These are phyloP conservation scores for Backusella westeae DNA, from an alignment of 192 early-diverging fungal genomes.

Conservation along the genomic window DNA sequence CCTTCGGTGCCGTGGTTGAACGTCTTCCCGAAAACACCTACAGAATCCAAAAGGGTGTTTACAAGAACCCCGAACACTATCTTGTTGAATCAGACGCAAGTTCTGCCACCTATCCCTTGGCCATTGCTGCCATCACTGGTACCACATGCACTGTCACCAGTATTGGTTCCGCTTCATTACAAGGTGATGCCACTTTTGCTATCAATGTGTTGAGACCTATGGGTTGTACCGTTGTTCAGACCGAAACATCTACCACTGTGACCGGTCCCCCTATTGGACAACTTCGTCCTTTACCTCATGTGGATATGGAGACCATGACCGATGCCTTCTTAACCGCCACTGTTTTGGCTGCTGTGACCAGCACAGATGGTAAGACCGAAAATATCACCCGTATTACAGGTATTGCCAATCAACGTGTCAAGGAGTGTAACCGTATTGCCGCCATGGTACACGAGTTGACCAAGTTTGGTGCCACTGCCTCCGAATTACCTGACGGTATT, in stretches of 20 bases:
- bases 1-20: slow-evolving; percentile 84
- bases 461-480: slow-evolving; percentile 82
- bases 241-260: slow-evolving; percentile 86
- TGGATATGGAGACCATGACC: slow-evolving; percentile 99
- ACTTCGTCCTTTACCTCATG: slow-evolving; percentile 66
- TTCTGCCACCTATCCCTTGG: slow-evolving; percentile 96
- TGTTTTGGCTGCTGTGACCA: slow-evolving; percentile 88
- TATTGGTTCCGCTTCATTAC: slow-evolving; percentile 89
- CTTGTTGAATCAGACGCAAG: slow-evolving; percentile 94
- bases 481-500: slow-evolving; percentile 89
- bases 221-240: slow-evolving; percentile 92
- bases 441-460: slow-evolving; percentile 94
- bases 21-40: slow-evolving; percentile 78
- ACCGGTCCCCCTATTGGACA: slow-evolving; percentile 73
- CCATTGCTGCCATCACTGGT: slow-evolving; percentile 95
- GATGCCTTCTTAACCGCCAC: slow-evolving; percentile 97
- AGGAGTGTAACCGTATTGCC: slow-evolving; percentile 97
- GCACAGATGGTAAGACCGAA: slow-evolving; percentile 39
- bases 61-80: slow-evolving; percentile 83
- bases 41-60: slow-evolving; percentile 72
- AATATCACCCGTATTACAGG: slow-evolving; percentile 85
- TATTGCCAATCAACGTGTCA: slow-evolving; percentile 96
- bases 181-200: slow-evolving; percentile 91
- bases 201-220: slow-evolving; percentile 87
- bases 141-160: slow-evolving; percentile 83